These are phyloP conservation scores for Kodamaea leandrae DNA, from an alignment of 805 yeast genomes.

Conservation along the genomic window DNA sequence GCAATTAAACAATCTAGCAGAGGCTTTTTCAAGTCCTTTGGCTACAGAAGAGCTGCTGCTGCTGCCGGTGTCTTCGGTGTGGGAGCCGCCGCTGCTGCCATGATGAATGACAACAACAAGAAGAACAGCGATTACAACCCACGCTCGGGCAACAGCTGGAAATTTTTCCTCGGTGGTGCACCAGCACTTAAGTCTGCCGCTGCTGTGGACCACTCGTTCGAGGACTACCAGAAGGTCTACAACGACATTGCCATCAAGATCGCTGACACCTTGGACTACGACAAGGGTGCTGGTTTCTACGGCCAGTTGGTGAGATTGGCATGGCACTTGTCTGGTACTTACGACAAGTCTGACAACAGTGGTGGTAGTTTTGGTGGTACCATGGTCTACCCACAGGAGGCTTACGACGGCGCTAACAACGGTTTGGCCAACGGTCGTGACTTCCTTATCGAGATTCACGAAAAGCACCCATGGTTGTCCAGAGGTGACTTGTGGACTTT, in stretches of 20 bases:
- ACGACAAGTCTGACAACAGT: constrained; percentile 21
- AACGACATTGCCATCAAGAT: constrained; percentile 60
- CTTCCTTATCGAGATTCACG: constrained; percentile 54
- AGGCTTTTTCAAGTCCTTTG: constrained; percentile 3
- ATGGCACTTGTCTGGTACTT: constrained; percentile 40
- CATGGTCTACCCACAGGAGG: constrained; percentile 45
- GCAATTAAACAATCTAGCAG: constrained; percentile 9
- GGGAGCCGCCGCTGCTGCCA: constrained; percentile 20
- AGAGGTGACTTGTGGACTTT: constrained; percentile 72
- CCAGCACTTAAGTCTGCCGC: constrained; percentile 8
- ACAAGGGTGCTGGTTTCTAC: constrained; percentile 37
- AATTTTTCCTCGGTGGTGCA: constrained; percentile 7
- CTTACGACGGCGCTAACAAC: constrained; percentile 51
- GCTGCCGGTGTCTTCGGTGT: constrained; percentile 25
- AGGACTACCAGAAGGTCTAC: constrained; percentile 65
- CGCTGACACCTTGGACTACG: constrained; percentile 22
- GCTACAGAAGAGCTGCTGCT: constrained; percentile 7
- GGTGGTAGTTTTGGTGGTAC: constrained; percentile 42
- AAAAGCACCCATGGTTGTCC: constrained; percentile 57
- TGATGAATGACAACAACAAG: constrained; percentile 16
- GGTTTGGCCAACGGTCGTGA: constrained; percentile 54
- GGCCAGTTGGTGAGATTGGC: constrained; percentile 38
- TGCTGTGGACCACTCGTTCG: constrained; percentile 35
- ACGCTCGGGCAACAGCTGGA: constrained; percentile 12
- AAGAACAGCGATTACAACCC: constrained; percentile 12